Base-by-base conservation (phyloP, 192 early-diverging fungal species). In the Gamsiella multidivaricata region DNA sequence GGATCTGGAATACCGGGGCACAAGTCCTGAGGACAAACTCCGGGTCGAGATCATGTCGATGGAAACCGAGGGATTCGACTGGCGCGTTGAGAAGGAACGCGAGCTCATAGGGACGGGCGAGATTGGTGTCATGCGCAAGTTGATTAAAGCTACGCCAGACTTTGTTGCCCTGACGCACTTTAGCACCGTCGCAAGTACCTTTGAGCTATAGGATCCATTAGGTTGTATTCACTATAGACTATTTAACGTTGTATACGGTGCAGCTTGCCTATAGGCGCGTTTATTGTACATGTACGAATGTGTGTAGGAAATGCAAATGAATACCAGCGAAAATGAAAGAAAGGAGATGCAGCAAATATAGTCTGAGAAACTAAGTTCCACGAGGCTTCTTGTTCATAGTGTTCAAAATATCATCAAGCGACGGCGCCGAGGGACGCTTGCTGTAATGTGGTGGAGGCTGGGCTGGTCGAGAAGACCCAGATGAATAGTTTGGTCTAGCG, bases 101-200 rank as follows among this genome's bases (percentile, higher is more conserved):
- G 69, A 70, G 34, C 29, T 70, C n/a, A 22, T 18, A 31, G 69
- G 69, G 3, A 71, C 42, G 37, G 69, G 69, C 3, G 60, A 71
- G 23, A 57, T 71, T 33, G 52, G 41, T 0, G 60, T 71, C 11
- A 41, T 71, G 54, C 52, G 52, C 9, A 62, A 71, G 51, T n/a
- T 71, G 34, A 52, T 63, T 32, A 54, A 37, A 25, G 69, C 69
- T 7, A 61, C 54, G 12, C 69, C 69, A 12, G 60, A 71, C 5
- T 63, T 61, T 61, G 11, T 62, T 6, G 59, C 69, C 1, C 18
- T 71, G 43, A 71, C 69, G 1, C 63, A 71, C 23, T 56, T 71
- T 23, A 57, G 59, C 22, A 63, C 69, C 12, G 43, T 63, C 0
- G 61, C 36, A 0, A 55, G 42, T n/a, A 26, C 34, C 0, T 63